Percentiles rank a stretch among this genome's conserved stretches.
phyloP scores from a whole-genome alignment of 768 basidiomycete genomes.

The Pleurotus pulmonarius region DNA sequence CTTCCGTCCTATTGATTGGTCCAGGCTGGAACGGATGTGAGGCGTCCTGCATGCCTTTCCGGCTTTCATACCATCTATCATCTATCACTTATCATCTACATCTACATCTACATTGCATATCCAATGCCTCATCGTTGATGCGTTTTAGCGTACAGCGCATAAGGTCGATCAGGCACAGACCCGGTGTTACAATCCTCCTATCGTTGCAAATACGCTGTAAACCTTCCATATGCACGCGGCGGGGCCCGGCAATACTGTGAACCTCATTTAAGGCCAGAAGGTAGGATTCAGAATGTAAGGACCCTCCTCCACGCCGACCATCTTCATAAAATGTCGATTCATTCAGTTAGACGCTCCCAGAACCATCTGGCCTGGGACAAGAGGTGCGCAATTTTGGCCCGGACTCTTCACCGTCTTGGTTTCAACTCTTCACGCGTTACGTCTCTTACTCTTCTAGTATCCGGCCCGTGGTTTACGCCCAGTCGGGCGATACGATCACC shows the following conservation, averaged over 20 bases:
- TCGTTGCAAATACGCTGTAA: no score
- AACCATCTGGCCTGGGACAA: constrained; percentile 60
- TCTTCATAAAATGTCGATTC: constrained; percentile 36
- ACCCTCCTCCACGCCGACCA: no score
- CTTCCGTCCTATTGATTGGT: constrained; percentile 31
- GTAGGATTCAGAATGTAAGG: no score
- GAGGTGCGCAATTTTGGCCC: constrained; percentile 35
- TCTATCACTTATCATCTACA: constrained; percentile 17
- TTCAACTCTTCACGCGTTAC: no score
- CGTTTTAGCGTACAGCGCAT: no score
- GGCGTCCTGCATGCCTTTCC: neutral
- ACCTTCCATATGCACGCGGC: no score
- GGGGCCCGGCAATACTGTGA: no score
- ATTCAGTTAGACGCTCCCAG: constrained; percentile 48
- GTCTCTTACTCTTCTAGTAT: constrained; percentile 31
- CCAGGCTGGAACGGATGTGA: constrained; percentile 12
- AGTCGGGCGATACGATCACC: constrained; percentile 50
- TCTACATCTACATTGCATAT: neutral
- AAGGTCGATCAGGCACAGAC: no score
- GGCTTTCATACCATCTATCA: neutral
- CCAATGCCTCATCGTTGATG: no score
- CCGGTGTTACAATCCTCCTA: no score
- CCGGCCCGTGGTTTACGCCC: constrained; percentile 41
- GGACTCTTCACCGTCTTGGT: neutral
- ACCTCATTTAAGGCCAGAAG: no score